Percentiles rank a stretch among this genome's conserved stretches.
Conservation (phyloP, 495 filamentous ascomycete species). For the Aspergillus conjunctus region DNA sequence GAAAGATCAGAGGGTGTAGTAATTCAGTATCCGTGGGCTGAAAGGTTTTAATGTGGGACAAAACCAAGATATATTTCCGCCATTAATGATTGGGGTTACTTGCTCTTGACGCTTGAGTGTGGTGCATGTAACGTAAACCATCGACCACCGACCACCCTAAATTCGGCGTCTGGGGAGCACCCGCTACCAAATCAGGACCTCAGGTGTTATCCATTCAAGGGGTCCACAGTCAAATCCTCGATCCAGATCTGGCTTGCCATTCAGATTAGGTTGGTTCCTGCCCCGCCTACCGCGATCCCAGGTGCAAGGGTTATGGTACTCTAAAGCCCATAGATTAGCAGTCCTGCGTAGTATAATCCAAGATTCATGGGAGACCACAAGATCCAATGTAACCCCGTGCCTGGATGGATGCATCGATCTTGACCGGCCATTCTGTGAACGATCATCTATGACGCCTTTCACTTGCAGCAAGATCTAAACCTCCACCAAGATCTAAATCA, state of each 20-base stretch:
- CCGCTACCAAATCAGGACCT: too few relatives aligned
- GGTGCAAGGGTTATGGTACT: neutral
- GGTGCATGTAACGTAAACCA: neutral
- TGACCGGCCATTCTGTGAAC: neutral
- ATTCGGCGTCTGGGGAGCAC: too few relatives aligned
- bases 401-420: neutral
- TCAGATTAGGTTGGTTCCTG: conserved; percentile 1
- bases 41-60: neutral
- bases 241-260: neutral
- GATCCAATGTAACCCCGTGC: neutral
- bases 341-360: neutral
- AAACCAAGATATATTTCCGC: neutral
- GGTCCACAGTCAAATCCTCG: neutral
- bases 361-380: neutral
- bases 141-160: neutral
- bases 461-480: neutral
- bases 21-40: too few relatives aligned
- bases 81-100: too few relatives aligned
- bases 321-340: neutral
- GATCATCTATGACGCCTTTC: neutral
- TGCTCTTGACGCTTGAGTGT: neutral
- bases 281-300: neutral
- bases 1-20: too few relatives aligned
- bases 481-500: neutral
- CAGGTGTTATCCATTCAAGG: neutral